Base-by-base conservation (phyloP, 2,329 filamentous ascomycete genomes). In the Fusarium keratoplasticum region DNA sequence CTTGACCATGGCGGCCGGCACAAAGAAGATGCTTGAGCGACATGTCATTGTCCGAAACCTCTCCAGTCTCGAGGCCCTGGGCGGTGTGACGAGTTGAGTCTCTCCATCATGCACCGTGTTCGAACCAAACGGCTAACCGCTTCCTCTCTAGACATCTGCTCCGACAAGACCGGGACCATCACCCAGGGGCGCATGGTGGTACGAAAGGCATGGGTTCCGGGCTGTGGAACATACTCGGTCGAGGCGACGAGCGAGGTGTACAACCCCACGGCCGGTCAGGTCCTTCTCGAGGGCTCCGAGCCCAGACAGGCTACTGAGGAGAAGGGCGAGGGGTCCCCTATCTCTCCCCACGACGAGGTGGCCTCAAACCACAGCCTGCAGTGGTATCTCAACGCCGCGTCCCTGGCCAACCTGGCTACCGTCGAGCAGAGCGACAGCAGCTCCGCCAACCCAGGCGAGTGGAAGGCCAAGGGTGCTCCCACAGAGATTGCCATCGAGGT, bases 401-500 rank as follows among this genome's bases (percentile, higher is more conserved):
- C 89, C 0, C 83, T 92, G 66, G 90, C 89, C 16, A 92, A 92
- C 72, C 82, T 92, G 11, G 89, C 90, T 1, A 86, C 86, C 47
- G 85, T 92, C 4, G 87, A 90, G 71, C 85, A 88, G 69, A 84
- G 81, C 3, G 62, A 78, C 20, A 77, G 81, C 11, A 76, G 81
- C 14, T 79, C 79, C 0, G 57, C 66, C 3, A 61, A 61, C n/a
- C 27, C 42, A 3, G 66, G 31, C 1, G 67, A 78, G 16, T 88
- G 86, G 86, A 82, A 81, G 33, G 83, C 84, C 52, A 81, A 82
- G 61, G 87, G 86, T 22, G 85, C 87, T 50, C 86, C 86, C 1
- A 90, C 89, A 0, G 88, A 90, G 69, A 89, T 90, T 66, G 88
- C 89, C 3, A 86, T 90, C 11, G 87, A 90, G 66, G 88, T 90